Evolutionary conservation across 768 basidiomycete genomes (phyloP), one percentile per base, ranked within the genome.

Genomic region (Pholiota microspora): DNA sequence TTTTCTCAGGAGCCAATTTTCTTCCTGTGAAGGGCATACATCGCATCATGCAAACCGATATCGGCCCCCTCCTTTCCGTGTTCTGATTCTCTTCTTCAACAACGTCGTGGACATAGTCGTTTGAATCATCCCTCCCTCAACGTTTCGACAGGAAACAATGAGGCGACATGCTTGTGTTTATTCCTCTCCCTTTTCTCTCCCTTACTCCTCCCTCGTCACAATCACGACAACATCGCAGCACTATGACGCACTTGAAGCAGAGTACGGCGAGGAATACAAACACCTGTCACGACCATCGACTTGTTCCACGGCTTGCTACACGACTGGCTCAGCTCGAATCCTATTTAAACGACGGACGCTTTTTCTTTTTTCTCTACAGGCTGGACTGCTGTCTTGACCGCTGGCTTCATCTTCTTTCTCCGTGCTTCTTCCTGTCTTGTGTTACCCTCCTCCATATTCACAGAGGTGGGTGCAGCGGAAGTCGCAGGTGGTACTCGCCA

Each of bases 311-410:
- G 60, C 65, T 62, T 55, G 60, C 47, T 60, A 36, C 57, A 51
- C 28, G 45, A 52, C 45, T 54, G 60, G 55, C 60, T 59, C 58
- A 53, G 58, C 51, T 49, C 58, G 23, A 42, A 42, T 42, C 8
- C 21, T 70, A 71, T 78, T 71, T 69, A 71, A 21, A 70, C 75
- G 72, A 87, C 85, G 88, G 88, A 89, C 88, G 88, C 86, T 85
- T 71, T 80, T 85, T 81, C 69, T 75, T 77, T 66, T 56, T 48
- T 55, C 46, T 56, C n/a, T n/a, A 21, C 9, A 46, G 59, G 45
- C 54, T 53, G 36, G 48, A 36, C 12, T 42, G 53, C 34, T 25
- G 45, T 47, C 45, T 25, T 15, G 12, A 47, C 51, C 32, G 51
- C 45, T 44, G 31, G 4, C n/a, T 36, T 56, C 45, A 42, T 59